Percentiles rank a stretch among this genome's conserved stretches.
Evolutionary conservation across 2,329 filamentous ascomycete species (phyloP).

Genomic region (Ophiostoma sp.): DNA sequence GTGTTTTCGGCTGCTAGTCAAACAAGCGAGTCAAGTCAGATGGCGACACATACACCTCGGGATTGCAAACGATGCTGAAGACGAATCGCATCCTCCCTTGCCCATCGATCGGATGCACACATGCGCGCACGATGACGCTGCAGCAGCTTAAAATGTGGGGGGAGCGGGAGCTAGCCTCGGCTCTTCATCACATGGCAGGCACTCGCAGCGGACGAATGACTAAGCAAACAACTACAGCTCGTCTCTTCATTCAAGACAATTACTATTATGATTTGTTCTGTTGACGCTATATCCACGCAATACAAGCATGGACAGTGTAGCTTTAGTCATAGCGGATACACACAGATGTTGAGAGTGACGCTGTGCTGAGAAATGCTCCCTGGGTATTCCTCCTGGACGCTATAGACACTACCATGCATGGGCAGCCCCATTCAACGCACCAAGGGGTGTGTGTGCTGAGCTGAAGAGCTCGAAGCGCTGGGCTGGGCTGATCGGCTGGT

Average conservation of each 20-base stretch:
- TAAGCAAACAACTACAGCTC: not conserved
- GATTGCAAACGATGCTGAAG: not conserved
- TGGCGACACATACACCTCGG: not conserved
- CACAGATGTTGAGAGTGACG: too few relatives aligned
- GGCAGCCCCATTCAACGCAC: not conserved
- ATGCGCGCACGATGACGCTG: not conserved
- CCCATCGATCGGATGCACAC: not conserved
- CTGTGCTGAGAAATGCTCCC: too few relatives aligned
- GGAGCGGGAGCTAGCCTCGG: conserved; percentile 3
- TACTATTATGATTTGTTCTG: too few relatives aligned
- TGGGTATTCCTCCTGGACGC: too few relatives aligned
- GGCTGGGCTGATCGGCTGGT: too few relatives aligned
- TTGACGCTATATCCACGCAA: too few relatives aligned
- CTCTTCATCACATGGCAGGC: not conserved
- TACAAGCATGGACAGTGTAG: too few relatives aligned
- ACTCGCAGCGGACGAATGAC: not conserved
- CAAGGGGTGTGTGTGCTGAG: not conserved
- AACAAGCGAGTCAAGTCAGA: not conserved
- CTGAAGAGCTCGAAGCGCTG: not conserved
- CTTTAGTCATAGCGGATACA: too few relatives aligned
- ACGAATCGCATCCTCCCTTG: not conserved
- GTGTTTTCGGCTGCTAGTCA: not conserved
- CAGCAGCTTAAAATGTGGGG: not conserved
- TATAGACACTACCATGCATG: too few relatives aligned
- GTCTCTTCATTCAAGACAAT: not conserved